These are phyloP conservation scores for Plectosphaerella plurivora DNA, from an alignment of 2,329 filamentous ascomycete species.

Conservation along the genomic window DNA sequence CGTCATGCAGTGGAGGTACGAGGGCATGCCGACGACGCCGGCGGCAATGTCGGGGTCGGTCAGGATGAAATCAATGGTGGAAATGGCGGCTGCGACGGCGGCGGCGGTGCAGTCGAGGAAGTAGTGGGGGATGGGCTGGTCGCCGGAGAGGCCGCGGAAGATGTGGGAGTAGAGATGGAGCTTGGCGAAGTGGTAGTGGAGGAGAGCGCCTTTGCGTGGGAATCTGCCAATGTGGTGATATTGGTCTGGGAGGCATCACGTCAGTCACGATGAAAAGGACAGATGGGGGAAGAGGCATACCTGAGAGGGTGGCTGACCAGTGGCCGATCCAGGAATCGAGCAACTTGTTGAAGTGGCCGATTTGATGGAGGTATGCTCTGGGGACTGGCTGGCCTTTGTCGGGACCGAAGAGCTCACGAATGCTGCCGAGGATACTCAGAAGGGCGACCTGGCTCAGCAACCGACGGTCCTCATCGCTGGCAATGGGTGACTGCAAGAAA, in stretches of 20 bases:
- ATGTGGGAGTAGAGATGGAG: constrained; percentile 36
- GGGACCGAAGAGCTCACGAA: constrained; percentile 50
- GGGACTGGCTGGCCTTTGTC: constrained; percentile 48
- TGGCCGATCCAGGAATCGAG: constrained; percentile 31
- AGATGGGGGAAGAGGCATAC: constrained; percentile 13
- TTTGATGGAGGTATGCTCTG: constrained; percentile 44
- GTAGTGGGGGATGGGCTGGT: constrained; percentile 25
- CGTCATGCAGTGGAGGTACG: constrained; percentile 48
- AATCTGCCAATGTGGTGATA: constrained; percentile 33
- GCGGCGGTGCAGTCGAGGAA: constrained; percentile 26
- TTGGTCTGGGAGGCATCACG: constrained; percentile 26
- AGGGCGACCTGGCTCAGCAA: constrained; percentile 54
- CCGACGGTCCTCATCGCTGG: constrained; percentile 50
- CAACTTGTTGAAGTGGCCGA: constrained; percentile 23
- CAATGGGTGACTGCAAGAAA: constrained; percentile 46
- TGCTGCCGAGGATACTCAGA: constrained; percentile 51
- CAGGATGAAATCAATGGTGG: constrained; percentile 38
- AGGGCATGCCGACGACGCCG: constrained; percentile 38
- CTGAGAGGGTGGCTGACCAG: constrained; percentile 25
- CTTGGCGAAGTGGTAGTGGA: constrained; percentile 37
- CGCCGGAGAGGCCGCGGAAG: constrained; percentile 30
- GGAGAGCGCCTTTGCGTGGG: constrained; percentile 31
- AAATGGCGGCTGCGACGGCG: constrained; percentile 32
- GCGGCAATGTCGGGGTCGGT: constrained; percentile 35
- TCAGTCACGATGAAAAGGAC: not conserved